These are phyloP conservation scores for Trichoderma sp. DNA, from an alignment of 2,329 filamentous ascomycete genomes.

Conservation along the genomic window DNA sequence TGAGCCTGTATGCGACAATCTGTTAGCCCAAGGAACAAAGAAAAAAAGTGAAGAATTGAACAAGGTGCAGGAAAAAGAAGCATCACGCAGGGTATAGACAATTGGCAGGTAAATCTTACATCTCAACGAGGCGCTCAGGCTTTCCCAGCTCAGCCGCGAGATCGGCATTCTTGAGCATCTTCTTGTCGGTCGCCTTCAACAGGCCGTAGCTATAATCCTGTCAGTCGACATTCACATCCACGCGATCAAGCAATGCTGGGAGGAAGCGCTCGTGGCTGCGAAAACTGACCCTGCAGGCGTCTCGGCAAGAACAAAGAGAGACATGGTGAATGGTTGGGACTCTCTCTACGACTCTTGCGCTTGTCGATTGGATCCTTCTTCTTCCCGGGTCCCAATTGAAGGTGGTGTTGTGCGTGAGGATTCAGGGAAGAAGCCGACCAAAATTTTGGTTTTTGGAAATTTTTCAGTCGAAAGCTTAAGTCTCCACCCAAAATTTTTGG, in stretches of 20 bases:
- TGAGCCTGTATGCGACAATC: conserved; percentile 57
- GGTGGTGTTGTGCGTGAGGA: conserved; percentile 36
- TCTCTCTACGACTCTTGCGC: conserved; percentile 34
- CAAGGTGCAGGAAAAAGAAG: conserved; percentile 12
- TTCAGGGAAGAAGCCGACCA: conserved; percentile 34
- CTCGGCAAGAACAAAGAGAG: conserved; percentile 89
- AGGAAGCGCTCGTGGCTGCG: neutral
- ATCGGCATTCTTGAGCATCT: conserved; percentile 86
- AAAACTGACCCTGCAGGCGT: conserved; percentile 73
- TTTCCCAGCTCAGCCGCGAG: conserved; percentile 71
- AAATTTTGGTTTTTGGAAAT: conserved; percentile 38
- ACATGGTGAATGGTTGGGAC: conserved; percentile 57
- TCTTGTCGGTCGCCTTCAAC: conserved; percentile 98
- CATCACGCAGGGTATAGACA: neutral
- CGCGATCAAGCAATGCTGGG: neutral
- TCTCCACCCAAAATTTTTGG: conserved; percentile 43
- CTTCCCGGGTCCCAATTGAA: conserved; percentile 39
- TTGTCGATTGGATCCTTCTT: conserved; percentile 34
- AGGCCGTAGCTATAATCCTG: conserved; percentile 75
- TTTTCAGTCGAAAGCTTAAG: conserved; percentile 41
- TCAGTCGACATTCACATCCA: conserved; percentile 29
- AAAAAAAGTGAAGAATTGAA: neutral
- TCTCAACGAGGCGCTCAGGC: conserved; percentile 79
- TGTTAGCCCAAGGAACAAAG: conserved; percentile 10
- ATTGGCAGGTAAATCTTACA: conserved; percentile 56